Base-by-base conservation (phyloP, 345 rosid species). In the Ceriops zippeliana region DNA sequence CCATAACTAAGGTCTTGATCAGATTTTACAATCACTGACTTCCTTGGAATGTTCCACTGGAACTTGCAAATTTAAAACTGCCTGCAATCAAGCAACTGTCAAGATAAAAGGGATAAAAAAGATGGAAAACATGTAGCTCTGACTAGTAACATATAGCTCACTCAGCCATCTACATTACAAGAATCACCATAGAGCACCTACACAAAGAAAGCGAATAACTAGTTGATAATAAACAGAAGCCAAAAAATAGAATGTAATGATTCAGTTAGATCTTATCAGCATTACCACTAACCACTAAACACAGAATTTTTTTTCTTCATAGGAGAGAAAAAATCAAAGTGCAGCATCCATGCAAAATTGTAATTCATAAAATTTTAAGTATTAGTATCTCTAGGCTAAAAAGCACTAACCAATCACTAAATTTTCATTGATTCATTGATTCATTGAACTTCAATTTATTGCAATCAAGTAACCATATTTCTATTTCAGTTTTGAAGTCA, bases 1-100 rank as follows among this genome's bases (percentile, higher is more conserved):
- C 99, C 92, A 91, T 90, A 79, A 95, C 98, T 82, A 95, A 84
- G 60, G 99, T 95, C 93, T 86, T 95, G 76, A 95, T 91, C 80
- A 95, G 82, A 83, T 87, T 89, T 95, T 95, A 73, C 96, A 91
- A 72, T 95, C 99, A 86, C 84, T 90, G 71, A 95, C 96, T 84
- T 95, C 99, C 86, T 95, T 95, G 32, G 97, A 88, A 87, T 91
- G 99, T 75, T 95, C 99, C 59, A 85, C 84, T 6, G 99, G 96
- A 68, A 90, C 93, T 89, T 95, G 99, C 87, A 91, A 70, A 77
- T 95, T 90, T 68, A 95, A 72, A 83, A 95, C 98, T 65, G 99
- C 97, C 99, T 95, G 99, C 93, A 82, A 74, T 70, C 53, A 73
- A 59, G 16, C 61, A 65, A 65, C 47, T 34, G 63, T 65, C 75